Evolutionary conservation across 495 filamentous ascomycete genomes (phyloP).

Genomic region (Xylaria venustula): DNA sequence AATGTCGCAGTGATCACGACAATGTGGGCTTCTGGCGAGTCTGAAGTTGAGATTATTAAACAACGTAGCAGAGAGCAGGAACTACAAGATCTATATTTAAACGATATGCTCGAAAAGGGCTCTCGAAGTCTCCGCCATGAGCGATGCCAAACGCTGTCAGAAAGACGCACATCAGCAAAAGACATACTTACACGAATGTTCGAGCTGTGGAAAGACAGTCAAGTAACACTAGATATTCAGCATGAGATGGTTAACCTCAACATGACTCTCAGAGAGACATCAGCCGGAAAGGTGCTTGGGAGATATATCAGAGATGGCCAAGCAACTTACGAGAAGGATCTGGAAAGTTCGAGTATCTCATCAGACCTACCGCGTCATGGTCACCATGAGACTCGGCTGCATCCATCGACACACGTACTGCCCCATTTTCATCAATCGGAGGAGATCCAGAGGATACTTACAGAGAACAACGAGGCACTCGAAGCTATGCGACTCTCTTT

Average conservation of each 20-base stretch:
- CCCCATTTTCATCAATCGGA: no score
- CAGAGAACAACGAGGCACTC: neutral
- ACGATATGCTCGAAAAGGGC: constrained; percentile 1
- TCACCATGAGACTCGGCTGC: no score
- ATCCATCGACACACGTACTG: no score
- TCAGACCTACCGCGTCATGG: no score
- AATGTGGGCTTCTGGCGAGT: constrained; percentile 8
- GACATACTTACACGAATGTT: neutral
- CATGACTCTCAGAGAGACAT: constrained; percentile 10
- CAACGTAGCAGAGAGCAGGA: constrained; percentile 6
- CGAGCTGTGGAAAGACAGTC: neutral
- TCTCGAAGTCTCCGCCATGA: neutral
- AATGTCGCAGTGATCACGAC: constrained; percentile 22
- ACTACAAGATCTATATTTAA: constrained; percentile 1
- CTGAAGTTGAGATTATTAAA: neutral
- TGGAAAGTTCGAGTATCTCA: no score
- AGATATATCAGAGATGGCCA: neutral
- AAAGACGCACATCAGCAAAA: neutral
- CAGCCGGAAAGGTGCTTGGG: constrained; percentile 1
- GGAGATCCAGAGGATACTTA: neutral
- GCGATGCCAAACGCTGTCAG: neutral
- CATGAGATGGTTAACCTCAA: constrained; percentile 18
- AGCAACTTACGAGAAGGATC: neutral
- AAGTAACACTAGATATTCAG: constrained; percentile 14
- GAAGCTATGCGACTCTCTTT: neutral